phyloP scores from a whole-genome alignment of 352 stramenopile species.

The Globisporangium iwayamae region DNA sequence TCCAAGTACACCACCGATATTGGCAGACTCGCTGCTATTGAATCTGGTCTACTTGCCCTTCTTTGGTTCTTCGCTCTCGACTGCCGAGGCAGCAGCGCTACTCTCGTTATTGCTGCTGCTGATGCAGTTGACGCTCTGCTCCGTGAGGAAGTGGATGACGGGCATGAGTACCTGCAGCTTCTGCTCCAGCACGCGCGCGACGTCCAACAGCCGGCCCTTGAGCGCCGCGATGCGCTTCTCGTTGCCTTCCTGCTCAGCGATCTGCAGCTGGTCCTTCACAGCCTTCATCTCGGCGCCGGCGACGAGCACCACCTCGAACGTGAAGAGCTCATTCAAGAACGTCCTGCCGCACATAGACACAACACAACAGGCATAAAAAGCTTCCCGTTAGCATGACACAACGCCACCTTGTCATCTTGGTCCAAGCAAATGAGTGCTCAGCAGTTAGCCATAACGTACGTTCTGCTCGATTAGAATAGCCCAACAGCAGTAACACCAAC shows the following conservation, averaged over 20 bases:
- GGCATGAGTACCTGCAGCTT: slow-evolving; percentile 56
- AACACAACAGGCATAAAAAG: background rate
- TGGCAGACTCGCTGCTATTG: too few relatives aligned
- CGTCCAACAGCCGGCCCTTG: slow-evolving; percentile 47
- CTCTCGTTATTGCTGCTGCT: slow-evolving; percentile 23
- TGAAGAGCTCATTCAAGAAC: slow-evolving; percentile 64
- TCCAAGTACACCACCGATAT: too few relatives aligned
- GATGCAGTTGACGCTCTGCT: slow-evolving; percentile 52
- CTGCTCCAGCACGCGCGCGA: slow-evolving; percentile 50
- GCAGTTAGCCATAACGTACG: slow-evolving; percentile 24
- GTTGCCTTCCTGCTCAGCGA: slow-evolving; percentile 42
- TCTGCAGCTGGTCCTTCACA: slow-evolving; percentile 48
- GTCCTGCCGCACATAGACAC: slow-evolving; percentile 19
- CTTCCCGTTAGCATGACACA: background rate
- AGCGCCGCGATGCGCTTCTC: slow-evolving; percentile 42
- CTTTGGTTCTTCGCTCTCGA: slow-evolving; percentile 24
- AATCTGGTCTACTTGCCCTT: slow-evolving; percentile 36
- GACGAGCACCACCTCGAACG: slow-evolving; percentile 62
- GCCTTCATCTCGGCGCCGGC: slow-evolving; percentile 59
- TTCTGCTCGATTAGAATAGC: slow-evolving; percentile 18
- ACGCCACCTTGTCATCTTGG: background rate
- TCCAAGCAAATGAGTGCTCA: background rate
- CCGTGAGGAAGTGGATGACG: slow-evolving; percentile 51
- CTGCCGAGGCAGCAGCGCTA: background rate
- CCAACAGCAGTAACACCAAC: background rate